Evolutionary conservation across 495 filamentous ascomycete species (phyloP).

Genomic region (Glarea lozoyensis): DNA sequence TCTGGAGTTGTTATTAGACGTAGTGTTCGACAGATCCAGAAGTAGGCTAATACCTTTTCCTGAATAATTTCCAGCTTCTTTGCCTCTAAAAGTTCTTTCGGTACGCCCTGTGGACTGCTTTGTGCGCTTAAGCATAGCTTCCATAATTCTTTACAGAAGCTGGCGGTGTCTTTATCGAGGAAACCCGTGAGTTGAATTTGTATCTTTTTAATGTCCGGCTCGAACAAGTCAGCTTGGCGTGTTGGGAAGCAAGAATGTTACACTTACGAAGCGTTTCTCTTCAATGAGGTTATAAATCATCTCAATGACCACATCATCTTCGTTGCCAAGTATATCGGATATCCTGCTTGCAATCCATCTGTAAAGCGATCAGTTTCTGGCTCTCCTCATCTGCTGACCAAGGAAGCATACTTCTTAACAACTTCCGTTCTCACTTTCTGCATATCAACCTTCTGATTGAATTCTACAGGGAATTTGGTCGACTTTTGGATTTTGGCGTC

Average conservation of each 20-base stretch:
- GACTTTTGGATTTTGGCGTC: slow-evolving; percentile 79
- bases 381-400: background rate
- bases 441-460: slow-evolving; percentile 94
- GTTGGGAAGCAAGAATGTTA: background rate
- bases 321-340: slow-evolving; percentile 74
- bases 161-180: slow-evolving; percentile 82
- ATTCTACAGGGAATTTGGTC: slow-evolving; percentile 92
- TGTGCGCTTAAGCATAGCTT: slow-evolving; percentile 84
- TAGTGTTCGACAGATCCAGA: background rate
- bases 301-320: slow-evolving; percentile 93
- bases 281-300: slow-evolving; percentile 86
- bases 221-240: slow-evolving; percentile 4
- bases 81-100: slow-evolving; percentile 87
- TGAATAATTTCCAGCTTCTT: slow-evolving; percentile 93
- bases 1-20: slow-evolving; percentile 35
- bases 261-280: slow-evolving; percentile 65
- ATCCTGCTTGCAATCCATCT: slow-evolving; percentile 92
- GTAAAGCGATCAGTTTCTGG: slow-evolving; percentile 11
- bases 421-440: slow-evolving; percentile 93
- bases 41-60: slow-evolving; percentile 63
- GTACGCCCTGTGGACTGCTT: slow-evolving; percentile 77
- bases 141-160: slow-evolving; percentile 94
- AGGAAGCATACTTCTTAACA: slow-evolving; percentile 74
- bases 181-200: slow-evolving; percentile 93
- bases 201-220: slow-evolving; percentile 93